phyloP scores from a whole-genome alignment of 495 filamentous ascomycete species.

The Lindgomyces ingoldianus region DNA sequence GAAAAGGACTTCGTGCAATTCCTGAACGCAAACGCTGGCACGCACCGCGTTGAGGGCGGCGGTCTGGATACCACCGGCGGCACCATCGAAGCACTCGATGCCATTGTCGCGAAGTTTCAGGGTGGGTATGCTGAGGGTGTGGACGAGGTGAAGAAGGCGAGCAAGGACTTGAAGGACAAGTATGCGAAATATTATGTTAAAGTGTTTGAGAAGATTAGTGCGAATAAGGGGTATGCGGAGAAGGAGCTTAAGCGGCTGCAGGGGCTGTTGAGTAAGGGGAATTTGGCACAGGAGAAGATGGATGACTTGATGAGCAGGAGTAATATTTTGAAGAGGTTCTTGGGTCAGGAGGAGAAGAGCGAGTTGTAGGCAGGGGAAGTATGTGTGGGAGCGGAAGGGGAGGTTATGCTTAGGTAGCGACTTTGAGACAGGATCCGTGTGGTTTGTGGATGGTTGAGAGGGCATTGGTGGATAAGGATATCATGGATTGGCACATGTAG shows the following conservation, averaged over 20 bases:
- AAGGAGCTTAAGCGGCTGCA: constrained; percentile 85
- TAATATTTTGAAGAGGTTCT: constrained; percentile 85
- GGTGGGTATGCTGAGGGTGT: constrained; percentile 33
- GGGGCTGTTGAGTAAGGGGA: constrained; percentile 80
- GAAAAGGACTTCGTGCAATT: constrained; percentile 77
- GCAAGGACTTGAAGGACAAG: constrained; percentile 68
- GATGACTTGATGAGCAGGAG: constrained; percentile 85
- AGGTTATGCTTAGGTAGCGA: constrained; percentile 11
- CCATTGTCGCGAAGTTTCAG: constrained; percentile 56
- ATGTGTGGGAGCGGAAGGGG: background rate
- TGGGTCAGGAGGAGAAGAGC: constrained; percentile 43
- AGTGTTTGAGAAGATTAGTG: constrained; percentile 78
- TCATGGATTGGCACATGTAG: constrained; percentile 7
- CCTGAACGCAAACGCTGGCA: constrained; percentile 87
- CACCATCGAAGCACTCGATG: constrained; percentile 75
- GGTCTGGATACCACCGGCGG: constrained; percentile 78
- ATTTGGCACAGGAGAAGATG: constrained; percentile 78
- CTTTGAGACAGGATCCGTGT: background rate
- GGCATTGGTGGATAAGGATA: background rate
- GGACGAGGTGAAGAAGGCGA: constrained; percentile 59
- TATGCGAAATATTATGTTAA: constrained; percentile 93
- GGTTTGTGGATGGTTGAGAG: background rate
- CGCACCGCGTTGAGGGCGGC: constrained; percentile 80
- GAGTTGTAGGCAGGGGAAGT: constrained; percentile 30
- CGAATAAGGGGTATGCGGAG: constrained; percentile 72